Conservation (phyloP, 2,329 filamentous ascomycete species). For the Beauveria medogensis region DNA sequence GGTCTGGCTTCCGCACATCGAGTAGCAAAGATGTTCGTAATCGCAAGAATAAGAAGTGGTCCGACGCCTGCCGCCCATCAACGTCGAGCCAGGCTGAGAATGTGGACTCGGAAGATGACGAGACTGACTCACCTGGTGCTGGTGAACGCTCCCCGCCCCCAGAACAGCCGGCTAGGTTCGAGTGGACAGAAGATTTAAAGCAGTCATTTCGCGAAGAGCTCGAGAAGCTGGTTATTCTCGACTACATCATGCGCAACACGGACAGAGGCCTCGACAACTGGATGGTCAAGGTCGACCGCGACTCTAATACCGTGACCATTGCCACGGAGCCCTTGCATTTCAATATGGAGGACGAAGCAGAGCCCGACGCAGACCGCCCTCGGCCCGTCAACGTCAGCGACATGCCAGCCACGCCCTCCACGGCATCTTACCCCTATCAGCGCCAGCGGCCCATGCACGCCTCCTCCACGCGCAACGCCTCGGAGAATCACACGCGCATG, state of each 20-base stretch:
- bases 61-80: constrained; percentile 68
- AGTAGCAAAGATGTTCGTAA: constrained; percentile 51
- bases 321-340: constrained; percentile 70
- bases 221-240: constrained; percentile 92
- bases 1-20: constrained; percentile 56
- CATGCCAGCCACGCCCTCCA: constrained; percentile 30
- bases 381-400: constrained; percentile 51
- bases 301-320: constrained; percentile 74
- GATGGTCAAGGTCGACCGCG: constrained; percentile 97
- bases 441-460: constrained; percentile 80
- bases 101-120: constrained; percentile 56
- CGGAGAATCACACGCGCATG: constrained; percentile 49
- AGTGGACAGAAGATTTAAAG: constrained; percentile 83
- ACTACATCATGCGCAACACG: constrained; percentile 99
- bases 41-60: constrained; percentile 64
- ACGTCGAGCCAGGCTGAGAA: constrained; percentile 45
- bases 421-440: constrained; percentile 59
- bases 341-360: constrained; percentile 46
- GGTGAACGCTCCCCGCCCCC: constrained; percentile 41
- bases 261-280: constrained; percentile 95
- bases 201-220: constrained; percentile 90
- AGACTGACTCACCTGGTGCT: constrained; percentile 24
- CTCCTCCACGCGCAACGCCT: constrained; percentile 42
- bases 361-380: constrained; percentile 42
- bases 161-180: constrained; percentile 50